phyloP scores from a whole-genome alignment of 352 stramenopile genomes.

The Globisporangium yorkense region DNA sequence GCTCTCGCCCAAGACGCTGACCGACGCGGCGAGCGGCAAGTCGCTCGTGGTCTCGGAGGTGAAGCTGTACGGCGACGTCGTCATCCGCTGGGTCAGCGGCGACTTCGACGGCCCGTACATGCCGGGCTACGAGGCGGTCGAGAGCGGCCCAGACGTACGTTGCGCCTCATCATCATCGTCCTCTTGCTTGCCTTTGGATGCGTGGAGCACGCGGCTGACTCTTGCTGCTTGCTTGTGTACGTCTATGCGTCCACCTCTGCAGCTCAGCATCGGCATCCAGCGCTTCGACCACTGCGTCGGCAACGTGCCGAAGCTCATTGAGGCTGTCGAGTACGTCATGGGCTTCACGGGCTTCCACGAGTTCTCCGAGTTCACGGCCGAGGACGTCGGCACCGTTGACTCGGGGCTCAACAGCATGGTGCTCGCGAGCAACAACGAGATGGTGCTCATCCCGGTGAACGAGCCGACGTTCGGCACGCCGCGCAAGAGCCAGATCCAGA shows the following conservation, averaged over 20 bases:
- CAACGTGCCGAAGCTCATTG: conserved; percentile 88
- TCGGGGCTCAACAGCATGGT: conserved; percentile 95
- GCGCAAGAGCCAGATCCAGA: conserved; percentile 95
- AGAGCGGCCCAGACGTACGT: conserved; percentile 17
- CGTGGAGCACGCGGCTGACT: background rate
- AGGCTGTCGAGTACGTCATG: conserved; percentile 81
- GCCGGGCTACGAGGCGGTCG: conserved; percentile 65
- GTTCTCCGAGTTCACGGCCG: conserved; percentile 93
- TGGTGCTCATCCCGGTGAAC: conserved; percentile 94
- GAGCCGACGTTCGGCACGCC: conserved; percentile 92
- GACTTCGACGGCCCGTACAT: conserved; percentile 71
- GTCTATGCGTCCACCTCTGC: conserved; percentile 10
- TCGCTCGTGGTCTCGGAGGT: conserved; percentile 67
- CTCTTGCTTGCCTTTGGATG: too few species aligned
- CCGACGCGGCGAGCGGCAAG: conserved; percentile 55
- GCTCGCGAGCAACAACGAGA: conserved; percentile 90
- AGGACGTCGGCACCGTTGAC: conserved; percentile 94
- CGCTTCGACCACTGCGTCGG: conserved; percentile 88
- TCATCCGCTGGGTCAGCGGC: conserved; percentile 82
- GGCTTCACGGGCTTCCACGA: conserved; percentile 85
- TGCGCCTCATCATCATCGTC: background rate
- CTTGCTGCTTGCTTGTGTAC: too few species aligned
- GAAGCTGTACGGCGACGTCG: conserved; percentile 84
- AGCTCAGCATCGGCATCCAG: conserved; percentile 73
- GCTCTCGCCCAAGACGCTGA: conserved; percentile 46